These are phyloP conservation scores for Geosiphon pyriformis DNA, from an alignment of 192 early-diverging fungal species.

Conservation along the genomic window DNA sequence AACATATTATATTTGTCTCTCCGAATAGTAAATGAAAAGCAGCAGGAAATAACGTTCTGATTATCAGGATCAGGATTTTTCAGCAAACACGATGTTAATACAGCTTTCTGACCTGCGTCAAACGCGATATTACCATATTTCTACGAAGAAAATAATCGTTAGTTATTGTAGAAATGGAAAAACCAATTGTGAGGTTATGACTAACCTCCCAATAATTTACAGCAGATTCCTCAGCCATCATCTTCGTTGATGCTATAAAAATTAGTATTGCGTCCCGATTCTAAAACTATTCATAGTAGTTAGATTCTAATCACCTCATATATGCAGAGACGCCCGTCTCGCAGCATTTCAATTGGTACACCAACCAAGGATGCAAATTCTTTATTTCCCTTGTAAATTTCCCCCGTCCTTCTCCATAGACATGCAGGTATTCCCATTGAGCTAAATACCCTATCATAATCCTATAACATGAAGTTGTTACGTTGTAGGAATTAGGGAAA, in stretches of 20 bases:
- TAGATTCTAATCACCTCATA: slow-evolving; percentile 39
- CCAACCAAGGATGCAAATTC: slow-evolving; percentile 89
- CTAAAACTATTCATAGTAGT: not conserved
- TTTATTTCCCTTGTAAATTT: slow-evolving; percentile 94
- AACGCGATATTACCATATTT: slow-evolving; percentile 98
- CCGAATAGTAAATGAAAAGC: slow-evolving; percentile 94
- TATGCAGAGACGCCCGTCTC: slow-evolving; percentile 56
- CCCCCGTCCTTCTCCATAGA: slow-evolving; percentile 92
- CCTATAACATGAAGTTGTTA: too few relatives aligned
- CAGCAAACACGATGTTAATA: slow-evolving; percentile 88
- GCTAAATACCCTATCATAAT: slow-evolving; percentile 93
- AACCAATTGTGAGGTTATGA: not conserved
- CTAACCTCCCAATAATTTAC: slow-evolving; percentile 95
- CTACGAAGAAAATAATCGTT: slow-evolving; percentile 19
- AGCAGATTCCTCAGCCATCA: slow-evolving; percentile 88
- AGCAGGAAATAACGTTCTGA: slow-evolving; percentile 64
- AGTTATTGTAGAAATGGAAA: not conserved
- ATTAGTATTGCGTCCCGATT: not conserved
- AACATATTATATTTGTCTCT: slow-evolving; percentile 93
- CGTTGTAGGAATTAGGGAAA: not conserved
- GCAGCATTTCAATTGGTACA: slow-evolving; percentile 74
- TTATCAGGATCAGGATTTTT: slow-evolving; percentile 50
- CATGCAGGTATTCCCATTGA: slow-evolving; percentile 94
- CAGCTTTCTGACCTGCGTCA: slow-evolving; percentile 93
- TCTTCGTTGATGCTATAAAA: slow-evolving; percentile 52